A percentile compares a stretch with the other conserved stretches of the same genome.
Conservation (phyloP, 345 rosid genomes). For the Excoecaria cochinchinensis region DNA sequence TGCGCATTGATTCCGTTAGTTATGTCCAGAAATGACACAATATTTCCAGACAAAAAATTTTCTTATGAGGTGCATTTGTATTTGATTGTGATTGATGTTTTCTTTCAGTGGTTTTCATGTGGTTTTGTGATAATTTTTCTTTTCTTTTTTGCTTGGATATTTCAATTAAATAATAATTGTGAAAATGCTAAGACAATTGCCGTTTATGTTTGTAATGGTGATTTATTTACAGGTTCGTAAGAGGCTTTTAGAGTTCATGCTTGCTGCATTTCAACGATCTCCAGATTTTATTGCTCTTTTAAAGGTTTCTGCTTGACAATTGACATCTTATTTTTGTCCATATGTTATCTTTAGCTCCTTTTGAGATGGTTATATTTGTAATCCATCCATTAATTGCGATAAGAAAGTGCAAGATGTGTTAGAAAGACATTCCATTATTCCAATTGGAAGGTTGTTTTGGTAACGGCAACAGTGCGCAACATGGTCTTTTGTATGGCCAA, state of each 20-base stretch:
- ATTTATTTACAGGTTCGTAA: conserved; percentile 55
- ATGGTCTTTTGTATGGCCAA: neutral
- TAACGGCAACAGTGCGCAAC: neutral
- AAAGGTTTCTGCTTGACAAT: conserved; percentile 48
- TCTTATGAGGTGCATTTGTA: conserved; percentile 60
- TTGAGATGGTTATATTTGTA: neutral
- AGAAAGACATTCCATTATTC: neutral
- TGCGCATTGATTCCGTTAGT: conserved; percentile 87
- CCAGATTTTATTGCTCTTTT: conserved; percentile 74
- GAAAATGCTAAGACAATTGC: neutral
- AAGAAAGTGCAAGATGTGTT: neutral
- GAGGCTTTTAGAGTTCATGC: conserved; percentile 82
- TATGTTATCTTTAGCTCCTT: neutral
- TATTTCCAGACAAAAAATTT: conserved; percentile 74
- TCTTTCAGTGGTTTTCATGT: neutral
- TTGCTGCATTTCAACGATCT: conserved; percentile 86
- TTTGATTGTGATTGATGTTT: conserved; percentile 14
- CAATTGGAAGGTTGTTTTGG: neutral
- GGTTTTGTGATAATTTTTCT: neutral
- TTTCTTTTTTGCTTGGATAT: neutral
- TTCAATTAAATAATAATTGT: neutral
- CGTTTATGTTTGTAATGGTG: neutral
- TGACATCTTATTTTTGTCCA: neutral
- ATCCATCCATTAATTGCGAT: neutral
- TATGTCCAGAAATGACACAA: conserved; percentile 71